phyloP scores from a whole-genome alignment of 2,329 filamentous ascomycete species.

The Aspergillus sp. region DNA sequence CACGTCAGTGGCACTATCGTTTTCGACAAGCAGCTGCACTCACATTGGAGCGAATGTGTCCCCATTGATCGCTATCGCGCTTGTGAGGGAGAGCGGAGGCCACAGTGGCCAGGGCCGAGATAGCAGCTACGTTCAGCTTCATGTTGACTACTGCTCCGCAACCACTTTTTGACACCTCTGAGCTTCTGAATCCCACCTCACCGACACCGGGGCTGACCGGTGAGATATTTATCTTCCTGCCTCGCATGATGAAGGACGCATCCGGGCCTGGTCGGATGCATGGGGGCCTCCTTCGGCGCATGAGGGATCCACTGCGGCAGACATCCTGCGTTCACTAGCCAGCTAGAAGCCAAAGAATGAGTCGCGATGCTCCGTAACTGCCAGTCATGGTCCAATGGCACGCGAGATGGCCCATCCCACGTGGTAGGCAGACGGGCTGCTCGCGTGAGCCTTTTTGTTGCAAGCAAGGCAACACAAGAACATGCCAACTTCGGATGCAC shows the following conservation, averaged over 20 bases:
- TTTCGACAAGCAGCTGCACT: slow-evolving; percentile 1
- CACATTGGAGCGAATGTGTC: slow-evolving; percentile 27
- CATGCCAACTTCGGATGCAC: background rate
- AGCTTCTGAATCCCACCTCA: background rate
- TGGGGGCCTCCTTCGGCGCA: background rate
- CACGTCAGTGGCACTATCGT: slow-evolving; percentile 1
- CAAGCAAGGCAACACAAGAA: background rate
- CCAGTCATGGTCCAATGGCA: slow-evolving; percentile 4
- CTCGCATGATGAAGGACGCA: background rate
- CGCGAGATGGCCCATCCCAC: background rate
- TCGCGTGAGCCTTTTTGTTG: slow-evolving; percentile 1
- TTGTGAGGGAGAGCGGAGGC: slow-evolving; percentile 22
- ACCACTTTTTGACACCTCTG: background rate
- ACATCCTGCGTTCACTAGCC: background rate
- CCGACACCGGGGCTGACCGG: background rate
- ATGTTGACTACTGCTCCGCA: slow-evolving; percentile 14
- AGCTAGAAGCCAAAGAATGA: background rate
- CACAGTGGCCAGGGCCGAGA: slow-evolving; percentile 16
- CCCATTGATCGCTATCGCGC: slow-evolving; percentile 20
- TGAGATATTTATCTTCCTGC: slow-evolving; percentile 9
- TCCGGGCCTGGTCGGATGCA: background rate
- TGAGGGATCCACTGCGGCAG: background rate
- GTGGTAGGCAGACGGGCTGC: background rate
- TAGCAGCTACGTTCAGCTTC: slow-evolving; percentile 18
- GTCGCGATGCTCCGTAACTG: background rate